Percentiles rank a stretch among this genome's conserved stretches.
phyloP scores from a whole-genome alignment of 257 asterid genomes.

The Fraxinus americana region DNA sequence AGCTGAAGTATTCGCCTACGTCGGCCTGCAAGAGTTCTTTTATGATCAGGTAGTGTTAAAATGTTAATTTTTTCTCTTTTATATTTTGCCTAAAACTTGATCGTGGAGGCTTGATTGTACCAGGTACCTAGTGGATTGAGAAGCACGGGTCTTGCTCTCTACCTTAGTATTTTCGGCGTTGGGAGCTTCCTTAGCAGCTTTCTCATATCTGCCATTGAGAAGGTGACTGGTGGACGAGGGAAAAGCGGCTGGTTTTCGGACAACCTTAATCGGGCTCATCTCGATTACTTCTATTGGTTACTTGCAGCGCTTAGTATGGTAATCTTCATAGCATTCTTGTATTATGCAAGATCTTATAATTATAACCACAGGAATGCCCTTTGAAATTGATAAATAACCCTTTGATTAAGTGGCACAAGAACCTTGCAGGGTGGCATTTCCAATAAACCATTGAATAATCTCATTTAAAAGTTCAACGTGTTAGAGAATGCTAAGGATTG shows the following conservation, averaged over 20 bases:
- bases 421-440: too few relatives aligned
- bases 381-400: background rate
- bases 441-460: too few relatives aligned
- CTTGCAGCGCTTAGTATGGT: conserved; percentile 45
- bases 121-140: conserved; percentile 57
- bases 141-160: conserved; percentile 57
- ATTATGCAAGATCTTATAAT: conserved; percentile 29
- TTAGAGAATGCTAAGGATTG: too few relatives aligned
- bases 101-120: background rate
- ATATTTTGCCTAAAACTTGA: too few relatives aligned
- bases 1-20: conserved; percentile 49
- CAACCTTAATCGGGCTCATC: conserved; percentile 53
- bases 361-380: background rate
- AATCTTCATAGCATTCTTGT: conserved; percentile 36
- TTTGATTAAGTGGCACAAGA: too few relatives aligned
- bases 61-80: background rate
- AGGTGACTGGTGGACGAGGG: conserved; percentile 30
- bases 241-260: conserved; percentile 50
- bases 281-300: conserved; percentile 62
- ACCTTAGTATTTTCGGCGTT: conserved; percentile 56
- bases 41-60: conserved; percentile 46
- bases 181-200: conserved; percentile 68
- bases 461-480: too few relatives aligned
- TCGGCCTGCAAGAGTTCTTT: conserved; percentile 73
- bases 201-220: conserved; percentile 50